Base-by-base conservation (phyloP, 108 stramenopile genomes). In the Cyclotella choctawhatcheeana region DNA sequence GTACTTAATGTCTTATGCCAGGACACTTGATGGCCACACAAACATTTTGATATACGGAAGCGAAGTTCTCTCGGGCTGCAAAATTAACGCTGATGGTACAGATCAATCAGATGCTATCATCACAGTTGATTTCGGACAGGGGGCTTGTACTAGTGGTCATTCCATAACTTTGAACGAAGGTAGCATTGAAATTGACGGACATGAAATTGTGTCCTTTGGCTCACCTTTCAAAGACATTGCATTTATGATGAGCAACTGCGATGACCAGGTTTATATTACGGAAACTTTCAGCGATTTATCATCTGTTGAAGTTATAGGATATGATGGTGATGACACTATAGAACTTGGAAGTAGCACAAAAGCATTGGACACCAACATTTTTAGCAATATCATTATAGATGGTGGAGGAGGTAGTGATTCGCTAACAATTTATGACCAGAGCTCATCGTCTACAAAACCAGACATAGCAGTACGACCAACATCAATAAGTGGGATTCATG, bases 161-260 rank as follows among this genome's bases (percentile, higher is more conserved):
- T 66, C 56, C 7, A 22, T 79, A 21, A 53, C 33, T 25, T 33
- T 79, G 30, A 24, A 67, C 35, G 67, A 67, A 54, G 67, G 53
- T 26, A 67, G 32, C 53, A 55, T 34, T n/a, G 40, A 21, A 3
- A 34, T 34, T 14, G 53, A 67, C 34, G 53, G 53, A 22, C 18
- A 55, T 25, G 47, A 40, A 53, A 21, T 55, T 27, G 53, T 54
- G 5, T 5, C 22, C 7, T 54, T 54, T 54, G 53, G 53, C 7
- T 24, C 22, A 14, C 6, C 53, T 27, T 54, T 54, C 53, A 54
- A 54, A 29, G 53, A 54, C 27, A 54, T 54, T 16, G 5, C 7
- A 54, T 54, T 54, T 16, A 27, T 54, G 3, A 54, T 54, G 53
- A 54, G 53, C 26, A 27, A 7, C 5, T 54, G 53, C 27, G 25